Evolutionary conservation across 495 filamentous ascomycete genomes (phyloP).

Genomic region (Usnea hakonensis): DNA sequence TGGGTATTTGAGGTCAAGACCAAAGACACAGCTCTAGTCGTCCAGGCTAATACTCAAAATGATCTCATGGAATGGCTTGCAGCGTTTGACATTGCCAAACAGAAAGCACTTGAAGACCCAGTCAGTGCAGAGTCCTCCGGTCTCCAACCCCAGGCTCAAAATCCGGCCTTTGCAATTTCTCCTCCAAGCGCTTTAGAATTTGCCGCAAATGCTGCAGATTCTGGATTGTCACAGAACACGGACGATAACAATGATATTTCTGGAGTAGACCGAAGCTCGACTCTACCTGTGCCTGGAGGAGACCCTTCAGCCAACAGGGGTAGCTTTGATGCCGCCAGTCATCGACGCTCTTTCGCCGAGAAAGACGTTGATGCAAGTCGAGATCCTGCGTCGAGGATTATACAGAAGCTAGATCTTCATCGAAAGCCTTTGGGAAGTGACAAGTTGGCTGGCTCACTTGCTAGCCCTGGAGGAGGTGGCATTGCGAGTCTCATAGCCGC

Average conservation of each 20-base stretch:
- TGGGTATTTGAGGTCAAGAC: constrained; percentile 99
- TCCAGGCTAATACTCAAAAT: constrained; percentile 87
- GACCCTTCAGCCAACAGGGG: constrained; percentile 51
- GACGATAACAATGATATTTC: constrained; percentile 42
- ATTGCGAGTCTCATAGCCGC: constrained; percentile 83
- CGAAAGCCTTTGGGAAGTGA: constrained; percentile 55
- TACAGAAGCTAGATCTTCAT: constrained; percentile 86
- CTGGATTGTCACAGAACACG: constrained; percentile 47
- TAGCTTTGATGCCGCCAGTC: constrained; percentile 61
- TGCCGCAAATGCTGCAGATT: constrained; percentile 66
- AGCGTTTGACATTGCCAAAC: constrained; percentile 87
- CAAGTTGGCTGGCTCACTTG: constrained; percentile 31
- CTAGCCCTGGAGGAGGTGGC: constrained; percentile 48
- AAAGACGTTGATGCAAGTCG: constrained; percentile 55
- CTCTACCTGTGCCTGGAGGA: constrained; percentile 58
- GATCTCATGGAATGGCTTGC: constrained; percentile 89
- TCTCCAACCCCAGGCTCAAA: constrained; percentile 47
- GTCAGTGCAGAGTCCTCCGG: constrained; percentile 54
- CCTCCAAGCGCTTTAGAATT: constrained; percentile 84
- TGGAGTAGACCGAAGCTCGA: constrained; percentile 52
- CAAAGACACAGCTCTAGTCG: constrained; percentile 78
- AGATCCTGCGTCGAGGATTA: constrained; percentile 79
- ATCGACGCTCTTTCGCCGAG: constrained; percentile 42
- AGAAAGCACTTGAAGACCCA: constrained; percentile 75
- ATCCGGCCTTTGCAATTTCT: constrained; percentile 88